These are phyloP conservation scores for Chamaecyparis obtusa DNA, from an alignment of 75 land plant genomes.

Conservation along the genomic window DNA sequence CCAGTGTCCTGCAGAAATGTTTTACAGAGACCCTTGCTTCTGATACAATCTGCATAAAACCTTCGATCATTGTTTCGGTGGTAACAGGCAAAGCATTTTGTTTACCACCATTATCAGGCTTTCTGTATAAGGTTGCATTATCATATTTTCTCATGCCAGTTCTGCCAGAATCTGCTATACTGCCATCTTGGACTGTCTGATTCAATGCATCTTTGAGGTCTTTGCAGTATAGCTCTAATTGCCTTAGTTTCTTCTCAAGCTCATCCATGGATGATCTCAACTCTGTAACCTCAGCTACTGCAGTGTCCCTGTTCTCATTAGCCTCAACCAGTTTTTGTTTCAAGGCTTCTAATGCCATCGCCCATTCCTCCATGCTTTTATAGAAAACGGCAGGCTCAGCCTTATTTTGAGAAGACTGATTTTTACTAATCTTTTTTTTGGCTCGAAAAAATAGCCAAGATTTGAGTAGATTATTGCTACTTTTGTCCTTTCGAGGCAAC, in stretches of 20 bases:
- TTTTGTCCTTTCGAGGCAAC: slow-evolving; percentile 24
- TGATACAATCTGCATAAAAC: slow-evolving; percentile 71
- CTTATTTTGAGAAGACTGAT: slow-evolving; percentile 32
- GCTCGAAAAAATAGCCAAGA: slow-evolving; percentile 48
- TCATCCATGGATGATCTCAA: slow-evolving; percentile 66
- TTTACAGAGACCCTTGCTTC: slow-evolving; percentile 76
- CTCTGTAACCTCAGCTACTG: slow-evolving; percentile 65
- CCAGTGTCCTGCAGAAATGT: slow-evolving; percentile 63
- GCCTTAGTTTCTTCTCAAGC: slow-evolving; percentile 45
- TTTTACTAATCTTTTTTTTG: slow-evolving; percentile 34
- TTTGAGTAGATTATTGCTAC: slow-evolving; percentile 11
- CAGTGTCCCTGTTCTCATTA: slow-evolving; percentile 60
- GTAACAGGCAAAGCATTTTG: slow-evolving; percentile 36
- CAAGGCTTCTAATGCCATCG: slow-evolving; percentile 41
- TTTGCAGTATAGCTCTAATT: slow-evolving; percentile 64
- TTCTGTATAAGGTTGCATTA: slow-evolving; percentile 13
- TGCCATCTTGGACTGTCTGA: slow-evolving; percentile 16
- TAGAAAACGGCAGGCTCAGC: slow-evolving; percentile 35
- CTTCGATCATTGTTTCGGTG: slow-evolving; percentile 61
- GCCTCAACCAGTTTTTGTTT: slow-evolving; percentile 67
- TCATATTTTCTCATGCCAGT: slow-evolving; percentile 24
- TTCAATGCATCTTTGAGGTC: slow-evolving; percentile 62
- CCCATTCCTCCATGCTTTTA: slow-evolving; percentile 35
- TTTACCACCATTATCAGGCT: slow-evolving; percentile 21
- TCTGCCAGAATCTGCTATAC: slow-evolving; percentile 6